A percentile compares a stretch with the other conserved stretches of the same genome.
Evolutionary conservation across 805 yeast genomes (phyloP).

Genomic region (Suhomyces sp.): DNA sequence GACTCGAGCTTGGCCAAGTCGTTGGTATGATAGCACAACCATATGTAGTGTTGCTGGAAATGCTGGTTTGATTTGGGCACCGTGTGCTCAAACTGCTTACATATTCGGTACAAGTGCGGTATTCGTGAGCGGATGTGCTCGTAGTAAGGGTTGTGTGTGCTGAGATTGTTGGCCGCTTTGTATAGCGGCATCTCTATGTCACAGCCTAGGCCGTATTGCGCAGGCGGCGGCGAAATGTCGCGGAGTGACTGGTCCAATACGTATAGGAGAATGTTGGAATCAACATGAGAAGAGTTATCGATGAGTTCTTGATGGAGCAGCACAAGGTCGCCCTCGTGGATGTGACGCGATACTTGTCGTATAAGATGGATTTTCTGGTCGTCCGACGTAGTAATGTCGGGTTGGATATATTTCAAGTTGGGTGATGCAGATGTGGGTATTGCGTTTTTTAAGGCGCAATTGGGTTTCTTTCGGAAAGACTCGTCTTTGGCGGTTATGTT

Average conservation of each 20-base stretch:
- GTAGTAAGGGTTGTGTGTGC: conserved; percentile 5
- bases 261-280: conserved; percentile 2
- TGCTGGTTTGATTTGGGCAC: conserved; percentile 2
- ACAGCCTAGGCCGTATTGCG: background rate
- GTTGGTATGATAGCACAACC: conserved; percentile 36
- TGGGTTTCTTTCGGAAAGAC: background rate
- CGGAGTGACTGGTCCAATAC: conserved; percentile 2
- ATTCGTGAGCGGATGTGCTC: conserved; percentile 16
- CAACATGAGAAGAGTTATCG: background rate
- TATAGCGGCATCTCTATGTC: conserved; percentile 8
- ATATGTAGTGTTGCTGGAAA: conserved; percentile 22
- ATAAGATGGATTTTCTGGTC: background rate
- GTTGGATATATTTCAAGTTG: background rate
- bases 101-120: conserved; percentile 20
- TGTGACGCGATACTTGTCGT: background rate
- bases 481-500: background rate
- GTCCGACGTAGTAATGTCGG: background rate
- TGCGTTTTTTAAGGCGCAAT: background rate
- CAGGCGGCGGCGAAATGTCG: background rate
- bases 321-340: background rate
- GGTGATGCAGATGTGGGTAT: background rate
- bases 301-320: background rate
- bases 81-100: conserved; percentile 11
- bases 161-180: conserved; percentile 5
- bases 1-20: conserved; percentile 24